Evolutionary conservation across 495 filamentous ascomycete species (phyloP), one percentile per base, ranked within the genome.

Genomic region (Annulohypoxylon maeteangense): DNA sequence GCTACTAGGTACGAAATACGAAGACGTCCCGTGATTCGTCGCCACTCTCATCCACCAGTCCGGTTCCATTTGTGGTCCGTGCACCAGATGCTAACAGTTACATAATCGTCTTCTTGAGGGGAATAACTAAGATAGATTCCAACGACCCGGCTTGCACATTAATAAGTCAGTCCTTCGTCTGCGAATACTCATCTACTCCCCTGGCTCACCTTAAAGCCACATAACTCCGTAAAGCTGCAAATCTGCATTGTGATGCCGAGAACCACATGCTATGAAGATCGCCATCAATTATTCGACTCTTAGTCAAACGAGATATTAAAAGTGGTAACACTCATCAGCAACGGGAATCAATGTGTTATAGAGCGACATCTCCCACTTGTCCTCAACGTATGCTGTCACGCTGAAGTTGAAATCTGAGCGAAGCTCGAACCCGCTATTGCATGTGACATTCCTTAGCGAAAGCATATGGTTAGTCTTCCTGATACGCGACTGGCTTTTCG

Each of bases 371-470:
- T 59, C 7, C 67, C 67, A 74, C 29, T 25, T 14, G 44, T 60
- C 53, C 6, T 23, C 27, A 20, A 74, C 71, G 25, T 42, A 74
- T 34, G 71, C 71, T 4, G 34, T 22, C 14, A 74, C 51, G 53
- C 25, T 67, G 62, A 74, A 67, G 56, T 74, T 67, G 67, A 74
- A 70, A 34, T 62, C 42, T n/a, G 71, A 70, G 7, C 51, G 57
- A 40, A 74, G 42, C 12, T 74, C 71, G 29, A 66, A 70, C 20
- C 71, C 71, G 18, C 55, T 64, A 44, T 36, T 45, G 25, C 71
- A 74, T 36, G 69, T 69, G 42, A 59, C 61, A 38, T 70, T 70
- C 12, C 70, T 65, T 7, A 66, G 51, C 62, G 56, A 74, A 34
- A 68, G 40, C 70, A 73, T 73, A n/a, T 38, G 60, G 22, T 68